Base-by-base conservation (phyloP, 1,139 yeast genomes). In the Suhomyces ambrosiae region DNA sequence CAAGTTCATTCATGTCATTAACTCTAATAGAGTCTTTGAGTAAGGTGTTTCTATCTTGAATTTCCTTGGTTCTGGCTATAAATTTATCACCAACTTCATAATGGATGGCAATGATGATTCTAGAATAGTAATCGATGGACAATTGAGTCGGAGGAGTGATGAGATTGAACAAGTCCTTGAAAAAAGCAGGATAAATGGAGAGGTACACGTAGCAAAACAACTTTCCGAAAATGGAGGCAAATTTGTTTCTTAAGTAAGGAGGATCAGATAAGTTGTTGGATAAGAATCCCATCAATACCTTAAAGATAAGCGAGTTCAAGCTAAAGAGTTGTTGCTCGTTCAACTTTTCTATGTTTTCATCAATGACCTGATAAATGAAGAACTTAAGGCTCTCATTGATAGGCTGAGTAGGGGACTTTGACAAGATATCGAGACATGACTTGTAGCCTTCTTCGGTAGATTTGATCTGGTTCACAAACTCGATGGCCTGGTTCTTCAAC, bases 51-150 rank as follows among this genome's bases (percentile, higher is more conserved):
- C 89, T 76, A 38, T 82, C 83, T 32, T 79, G 80, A 22, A 71
- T 60, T 18, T 72, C 74, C 48, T 79, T 79, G 12, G 83, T 77
- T 49, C 96, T 76, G 21, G 81, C 66, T 47, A 89, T 84, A 51
- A 89, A 76, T 54, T 86, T 92, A 60, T 94, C 98, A 21, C 96
- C 98, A 48, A 94, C 88, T 61, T 90, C 97, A 33, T 82, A 82
- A 57, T 94, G 97, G 44, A 92, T 80, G 18, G 86, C 79, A 32
- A 82, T 63, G 41, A 89, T 66, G 11, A 88, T 75, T 52, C 97
- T 76, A 30, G 86, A 63, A 57, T 85, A 89, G 60, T 86, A 79
- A 56, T 90, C 97, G 10, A 82, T 71, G 3, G 86, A 87, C 8
- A 76, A 53, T 25, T 70, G 68, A 39, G 75, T 70, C 38, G 37